Conservation (phyloP, 371 early-diverging fungal genomes). For the Capillidium rhysosporum region DNA sequence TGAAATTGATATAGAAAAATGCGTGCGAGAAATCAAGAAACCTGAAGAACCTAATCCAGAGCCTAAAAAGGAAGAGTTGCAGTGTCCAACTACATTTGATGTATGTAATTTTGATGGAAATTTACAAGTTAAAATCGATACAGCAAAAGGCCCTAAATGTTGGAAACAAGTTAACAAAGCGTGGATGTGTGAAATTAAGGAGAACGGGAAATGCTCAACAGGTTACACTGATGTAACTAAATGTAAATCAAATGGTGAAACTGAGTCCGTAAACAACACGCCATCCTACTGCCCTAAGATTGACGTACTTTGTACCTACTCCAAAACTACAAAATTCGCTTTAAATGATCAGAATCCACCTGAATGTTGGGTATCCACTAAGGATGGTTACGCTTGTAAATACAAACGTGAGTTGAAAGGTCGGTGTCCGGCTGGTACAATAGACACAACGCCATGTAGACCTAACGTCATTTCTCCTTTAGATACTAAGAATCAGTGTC, state of each 20-base stretch:
- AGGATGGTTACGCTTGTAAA: not conserved
- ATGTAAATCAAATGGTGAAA: not conserved
- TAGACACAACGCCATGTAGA: not conserved
- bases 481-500: not conserved
- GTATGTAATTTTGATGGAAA: not conserved
- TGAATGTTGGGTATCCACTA: not conserved
- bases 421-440: not conserved
- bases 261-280: not conserved
- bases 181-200: not conserved
- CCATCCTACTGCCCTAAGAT: not conserved
- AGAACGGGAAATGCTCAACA: not conserved
- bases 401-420: not conserved
- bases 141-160: not conserved
- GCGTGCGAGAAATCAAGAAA: not conserved
- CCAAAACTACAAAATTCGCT: not conserved
- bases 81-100: not conserved
- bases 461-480: not conserved
- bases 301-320: not conserved
- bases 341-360: not conserved
- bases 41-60: not conserved
- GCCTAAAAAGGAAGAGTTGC: not conserved
- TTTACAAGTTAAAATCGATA: not conserved
- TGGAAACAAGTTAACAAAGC: not conserved
- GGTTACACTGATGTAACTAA: not conserved
- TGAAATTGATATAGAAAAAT: not conserved